A percentile compares a stretch with the other conserved stretches of the same genome.
Evolutionary conservation across 306 rosid species (phyloP).

Genomic region (Pueraria montana): DNA sequence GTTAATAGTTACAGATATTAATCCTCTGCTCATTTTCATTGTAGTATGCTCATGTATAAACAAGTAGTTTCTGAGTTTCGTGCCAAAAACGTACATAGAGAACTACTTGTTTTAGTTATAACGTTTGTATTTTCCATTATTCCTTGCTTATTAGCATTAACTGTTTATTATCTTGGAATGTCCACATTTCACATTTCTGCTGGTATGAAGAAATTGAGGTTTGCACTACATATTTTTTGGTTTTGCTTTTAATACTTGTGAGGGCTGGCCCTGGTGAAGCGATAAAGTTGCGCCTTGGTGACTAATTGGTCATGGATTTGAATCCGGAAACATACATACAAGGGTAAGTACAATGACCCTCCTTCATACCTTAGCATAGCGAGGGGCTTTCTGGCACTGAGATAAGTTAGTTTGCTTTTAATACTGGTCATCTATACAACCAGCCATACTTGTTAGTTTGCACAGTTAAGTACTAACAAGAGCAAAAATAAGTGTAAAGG

Average conservation of each 20-base stretch:
- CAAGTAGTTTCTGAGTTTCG: conserved; percentile 12
- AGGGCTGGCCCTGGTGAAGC: no score
- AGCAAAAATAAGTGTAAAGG: background rate
- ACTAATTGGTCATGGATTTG: no score
- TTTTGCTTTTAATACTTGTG: background rate
- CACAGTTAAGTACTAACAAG: background rate
- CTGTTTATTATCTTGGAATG: background rate
- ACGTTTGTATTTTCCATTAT: conserved; percentile 6
- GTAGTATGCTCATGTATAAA: conserved; percentile 14
- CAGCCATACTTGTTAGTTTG: background rate
- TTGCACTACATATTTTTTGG: background rate
- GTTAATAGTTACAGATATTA: background rate
- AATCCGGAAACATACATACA: no score
- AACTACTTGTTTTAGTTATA: background rate
- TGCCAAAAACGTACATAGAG: background rate
- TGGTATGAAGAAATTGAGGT: background rate
- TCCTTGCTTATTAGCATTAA: background rate
- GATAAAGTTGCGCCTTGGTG: no score
- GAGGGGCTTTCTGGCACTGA: no score
- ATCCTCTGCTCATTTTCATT: background rate
- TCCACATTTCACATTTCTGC: conserved; percentile 8
- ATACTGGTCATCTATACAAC: background rate
- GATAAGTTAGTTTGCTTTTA: background rate
- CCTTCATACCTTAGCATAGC: no score
- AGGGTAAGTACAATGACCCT: no score